These are phyloP conservation scores for Fraxinus pennsylvanica DNA, from an alignment of 257 asterid species.

Conservation along the genomic window DNA sequence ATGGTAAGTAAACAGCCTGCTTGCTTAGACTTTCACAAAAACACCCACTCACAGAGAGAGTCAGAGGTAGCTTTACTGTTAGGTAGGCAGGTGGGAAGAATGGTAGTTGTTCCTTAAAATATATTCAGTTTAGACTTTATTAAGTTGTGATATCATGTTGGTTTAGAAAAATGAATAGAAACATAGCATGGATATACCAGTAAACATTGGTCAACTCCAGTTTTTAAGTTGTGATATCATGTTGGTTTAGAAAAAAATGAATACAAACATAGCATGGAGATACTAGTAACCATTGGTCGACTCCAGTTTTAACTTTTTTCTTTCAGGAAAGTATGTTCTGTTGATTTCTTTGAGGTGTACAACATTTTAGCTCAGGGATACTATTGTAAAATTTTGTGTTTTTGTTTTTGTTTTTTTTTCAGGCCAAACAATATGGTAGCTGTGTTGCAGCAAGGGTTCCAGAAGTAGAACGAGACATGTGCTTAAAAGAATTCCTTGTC, in stretches of 20 bases:
- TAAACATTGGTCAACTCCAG: not conserved
- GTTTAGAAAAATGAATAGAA: not conserved
- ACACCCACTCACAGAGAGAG: not conserved
- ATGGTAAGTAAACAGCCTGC: not conserved
- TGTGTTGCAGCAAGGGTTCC: slow-evolving; percentile 88
- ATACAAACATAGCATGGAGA: not conserved
- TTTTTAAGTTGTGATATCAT: not conserved
- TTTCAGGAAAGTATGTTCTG: not conserved
- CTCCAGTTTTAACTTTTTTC: not conserved
- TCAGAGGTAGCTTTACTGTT: not conserved
- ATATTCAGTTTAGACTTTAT: not conserved
- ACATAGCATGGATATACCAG: not conserved
- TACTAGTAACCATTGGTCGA: not conserved
- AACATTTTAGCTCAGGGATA: not conserved
- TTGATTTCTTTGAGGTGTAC: not conserved
- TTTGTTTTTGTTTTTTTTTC: slow-evolving; percentile 19
- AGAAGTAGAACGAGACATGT: slow-evolving; percentile 80
- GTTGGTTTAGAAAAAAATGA: not conserved
- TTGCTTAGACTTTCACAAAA: not conserved
- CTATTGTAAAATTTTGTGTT: not conserved
- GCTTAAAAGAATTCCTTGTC: slow-evolving; percentile 69
- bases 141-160: not conserved
- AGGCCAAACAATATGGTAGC: slow-evolving; percentile 81
- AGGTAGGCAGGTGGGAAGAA: not conserved
- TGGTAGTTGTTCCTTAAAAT: not conserved